These are phyloP conservation scores for Metschnikowia cubensis DNA, from an alignment of 805 yeast species.

Conservation along the genomic window DNA sequence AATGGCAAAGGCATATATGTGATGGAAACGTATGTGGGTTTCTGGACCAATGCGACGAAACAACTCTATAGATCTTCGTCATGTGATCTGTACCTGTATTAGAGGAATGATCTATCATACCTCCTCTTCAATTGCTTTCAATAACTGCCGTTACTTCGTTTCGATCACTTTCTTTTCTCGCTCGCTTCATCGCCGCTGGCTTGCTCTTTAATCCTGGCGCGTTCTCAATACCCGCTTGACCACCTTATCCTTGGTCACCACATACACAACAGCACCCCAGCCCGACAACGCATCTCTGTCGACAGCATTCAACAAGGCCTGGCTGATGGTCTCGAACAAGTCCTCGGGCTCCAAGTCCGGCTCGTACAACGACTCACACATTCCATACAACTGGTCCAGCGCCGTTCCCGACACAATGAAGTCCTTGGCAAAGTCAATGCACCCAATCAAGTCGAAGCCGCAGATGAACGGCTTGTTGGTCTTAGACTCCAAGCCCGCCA, in stretches of 20 bases:
- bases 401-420: constrained; percentile 96
- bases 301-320: constrained; percentile 87
- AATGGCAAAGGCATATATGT: no score
- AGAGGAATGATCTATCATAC: neutral
- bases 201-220: constrained; percentile 73
- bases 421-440: constrained; percentile 92
- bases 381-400: constrained; percentile 93
- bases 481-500: constrained; percentile 87
- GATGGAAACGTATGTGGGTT: no score
- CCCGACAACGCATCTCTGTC: constrained; percentile 98
- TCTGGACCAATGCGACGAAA: no score
- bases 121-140: neutral
- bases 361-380: constrained; percentile 96
- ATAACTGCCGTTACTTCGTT: neutral
- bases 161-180: no score
- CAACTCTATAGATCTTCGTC: no score
- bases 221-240: constrained; percentile 83
- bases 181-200: no score
- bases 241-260: constrained; percentile 88
- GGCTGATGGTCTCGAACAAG: constrained; percentile 91
- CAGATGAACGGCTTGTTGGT: constrained; percentile 85
- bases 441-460: constrained; percentile 94
- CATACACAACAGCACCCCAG: constrained; percentile 96
- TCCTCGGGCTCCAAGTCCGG: constrained; percentile 93
- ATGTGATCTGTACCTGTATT: no score